These are phyloP conservation scores for Xylaria sp. DNA, from an alignment of 2,329 filamentous ascomycete species.

Conservation along the genomic window DNA sequence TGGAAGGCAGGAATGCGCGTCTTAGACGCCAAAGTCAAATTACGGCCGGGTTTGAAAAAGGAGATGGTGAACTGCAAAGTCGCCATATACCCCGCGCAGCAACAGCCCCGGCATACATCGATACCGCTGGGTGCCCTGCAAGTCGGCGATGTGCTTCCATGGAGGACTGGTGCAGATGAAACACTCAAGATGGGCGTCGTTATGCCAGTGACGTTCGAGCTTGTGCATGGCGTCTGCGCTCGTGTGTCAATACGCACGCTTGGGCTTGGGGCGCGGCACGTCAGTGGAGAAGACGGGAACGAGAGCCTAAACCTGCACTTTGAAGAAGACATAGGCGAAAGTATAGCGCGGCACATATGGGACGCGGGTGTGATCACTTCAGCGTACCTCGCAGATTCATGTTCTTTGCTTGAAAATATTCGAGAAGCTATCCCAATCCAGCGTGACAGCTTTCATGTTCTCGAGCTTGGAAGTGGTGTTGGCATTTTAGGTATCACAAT, in stretches of 20 bases:
- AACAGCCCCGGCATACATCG: conserved; percentile 10
- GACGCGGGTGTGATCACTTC: conserved; percentile 64
- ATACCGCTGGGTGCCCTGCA: conserved; percentile 32
- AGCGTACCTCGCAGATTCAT: conserved; percentile 49
- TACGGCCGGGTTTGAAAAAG: conserved; percentile 30
- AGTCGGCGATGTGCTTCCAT: conserved; percentile 38
- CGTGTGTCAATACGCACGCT: conserved; percentile 44
- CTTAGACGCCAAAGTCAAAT: conserved; percentile 49
- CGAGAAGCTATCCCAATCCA: conserved; percentile 32
- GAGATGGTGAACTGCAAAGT: conserved; percentile 37
- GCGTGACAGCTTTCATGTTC: conserved; percentile 54
- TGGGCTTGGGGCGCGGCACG: not conserved
- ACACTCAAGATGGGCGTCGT: conserved; percentile 36
- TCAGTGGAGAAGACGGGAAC: conserved; percentile 24
- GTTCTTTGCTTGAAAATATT: conserved; percentile 31
- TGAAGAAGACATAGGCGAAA: conserved; percentile 69
- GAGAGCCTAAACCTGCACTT: conserved; percentile 54
- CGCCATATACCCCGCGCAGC: conserved; percentile 39
- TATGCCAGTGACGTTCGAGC: conserved; percentile 45
- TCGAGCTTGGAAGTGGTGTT: conserved; percentile 68
- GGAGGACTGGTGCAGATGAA: conserved; percentile 18
- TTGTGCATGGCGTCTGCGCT: conserved; percentile 39
- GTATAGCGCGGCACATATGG: conserved; percentile 70
- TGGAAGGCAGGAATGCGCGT: conserved; percentile 54
- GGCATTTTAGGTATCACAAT: conserved; percentile 66